These are phyloP conservation scores for Xylaria flabelliformis DNA, from an alignment of 495 filamentous ascomycete species.

Conservation along the genomic window DNA sequence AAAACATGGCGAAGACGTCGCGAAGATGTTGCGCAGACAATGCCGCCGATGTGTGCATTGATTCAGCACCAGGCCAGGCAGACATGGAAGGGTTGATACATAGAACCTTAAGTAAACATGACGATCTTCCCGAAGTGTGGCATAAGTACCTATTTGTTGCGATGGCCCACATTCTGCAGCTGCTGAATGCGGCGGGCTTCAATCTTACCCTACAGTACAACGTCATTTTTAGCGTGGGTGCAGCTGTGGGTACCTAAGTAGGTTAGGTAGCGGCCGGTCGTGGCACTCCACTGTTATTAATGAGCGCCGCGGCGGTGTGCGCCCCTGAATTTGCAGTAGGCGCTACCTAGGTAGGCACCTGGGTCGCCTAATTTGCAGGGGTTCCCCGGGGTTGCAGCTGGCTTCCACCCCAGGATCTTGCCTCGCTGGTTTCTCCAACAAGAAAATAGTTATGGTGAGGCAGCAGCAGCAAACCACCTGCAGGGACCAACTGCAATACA, in stretches of 20 bases:
- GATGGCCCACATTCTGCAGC: not conserved
- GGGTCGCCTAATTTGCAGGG: conserved; percentile 5
- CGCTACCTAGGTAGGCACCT: not conserved
- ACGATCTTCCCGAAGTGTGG: not conserved
- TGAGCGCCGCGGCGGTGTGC: not conserved
- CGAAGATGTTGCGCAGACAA: not conserved
- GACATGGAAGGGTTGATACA: not conserved
- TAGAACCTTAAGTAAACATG: not conserved
- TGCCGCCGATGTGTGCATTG: not conserved
- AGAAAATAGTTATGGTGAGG: not conserved
- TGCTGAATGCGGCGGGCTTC: not conserved
- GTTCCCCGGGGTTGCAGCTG: conserved; percentile 19
- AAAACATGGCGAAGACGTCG: not conserved
- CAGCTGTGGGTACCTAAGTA: not conserved
- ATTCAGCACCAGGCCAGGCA: not conserved
- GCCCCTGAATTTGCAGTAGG: not conserved
- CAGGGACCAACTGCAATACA: not conserved
- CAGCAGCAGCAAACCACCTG: not conserved
- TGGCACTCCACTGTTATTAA: not conserved
- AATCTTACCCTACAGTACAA: not conserved
- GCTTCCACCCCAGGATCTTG: conserved; percentile 2
- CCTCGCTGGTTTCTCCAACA: not conserved
- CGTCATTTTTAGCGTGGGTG: conserved; percentile 8
- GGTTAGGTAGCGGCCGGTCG: not conserved
- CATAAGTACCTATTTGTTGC: not conserved